Evolutionary conservation across 2,329 filamentous ascomycete genomes (phyloP), one percentile per base, ranked within the genome.

Genomic region (Cordyceps javanica): DNA sequence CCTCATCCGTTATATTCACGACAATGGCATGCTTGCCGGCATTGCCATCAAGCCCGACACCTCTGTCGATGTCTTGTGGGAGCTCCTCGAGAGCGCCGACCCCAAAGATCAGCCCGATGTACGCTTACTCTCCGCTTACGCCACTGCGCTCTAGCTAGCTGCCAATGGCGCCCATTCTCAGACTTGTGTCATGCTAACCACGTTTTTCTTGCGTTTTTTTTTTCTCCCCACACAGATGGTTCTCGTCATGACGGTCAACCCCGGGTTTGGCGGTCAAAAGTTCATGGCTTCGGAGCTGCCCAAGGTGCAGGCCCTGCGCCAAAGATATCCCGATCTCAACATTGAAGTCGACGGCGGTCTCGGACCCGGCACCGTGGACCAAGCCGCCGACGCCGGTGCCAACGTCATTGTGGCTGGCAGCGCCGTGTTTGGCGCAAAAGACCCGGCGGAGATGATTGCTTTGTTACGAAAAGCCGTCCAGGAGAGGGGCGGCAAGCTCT

Each of bases 331-430:
- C 2, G 82, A 96, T 6, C 77, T 99, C 61, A 94, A 97, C 75
- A 99, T 99, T 67, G 94, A 99, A 75, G 93, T 99, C 41, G 94
- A 99, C 71, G 94, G 94, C 55, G 94, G 94, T 3, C 74, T 99
- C 45, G 91, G 91, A 1, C 86, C 91, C 55, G 84, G 85, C 63
- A 99, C 94, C 0, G 94, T 99, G 65, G 92, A 94, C 67, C 89
- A 93, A 69, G 94, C 94, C 8, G 94, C 94, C 0, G 91, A 96
- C 60, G 94, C 94, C 0, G 94, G 94, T 34, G 94, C 94, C 57
- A 99, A 99, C 67, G 94, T 99, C 58, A 99, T 99, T 68, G 94
- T 99, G 53, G 93, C 94, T 11, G 94, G 94, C 30, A 96, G 90
- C 67, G 94, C 94, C 41, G 91, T 99, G 8, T 99, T 97, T 73